Conservation (phyloP, 2,329 filamentous ascomycete species). For the Alternaria tenuissima region DNA sequence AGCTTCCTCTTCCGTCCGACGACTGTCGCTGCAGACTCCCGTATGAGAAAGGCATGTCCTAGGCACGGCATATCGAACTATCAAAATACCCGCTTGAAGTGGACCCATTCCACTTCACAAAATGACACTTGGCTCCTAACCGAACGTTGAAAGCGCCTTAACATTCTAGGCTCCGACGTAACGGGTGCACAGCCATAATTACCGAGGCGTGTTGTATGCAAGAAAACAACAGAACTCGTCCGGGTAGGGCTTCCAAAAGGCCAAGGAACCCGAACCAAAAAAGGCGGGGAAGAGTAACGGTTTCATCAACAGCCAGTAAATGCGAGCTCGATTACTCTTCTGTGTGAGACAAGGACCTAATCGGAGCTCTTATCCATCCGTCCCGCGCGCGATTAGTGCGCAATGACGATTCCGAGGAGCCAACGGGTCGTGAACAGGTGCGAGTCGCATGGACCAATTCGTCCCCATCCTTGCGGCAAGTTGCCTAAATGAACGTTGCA, state of each 20-base stretch:
- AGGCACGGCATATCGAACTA: background rate
- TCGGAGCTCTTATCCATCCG: background rate
- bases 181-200: slow-evolving; percentile 4
- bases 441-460: slow-evolving; percentile 4
- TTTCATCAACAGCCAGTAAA: background rate
- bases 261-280: background rate
- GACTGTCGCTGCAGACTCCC: background rate
- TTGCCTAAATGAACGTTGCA: background rate
- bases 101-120: background rate
- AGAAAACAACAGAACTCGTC: background rate
- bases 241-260: background rate
- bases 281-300: background rate
- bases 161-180: background rate
- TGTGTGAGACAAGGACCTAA: background rate
- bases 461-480: background rate
- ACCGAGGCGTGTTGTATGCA: background rate
- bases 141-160: background rate
- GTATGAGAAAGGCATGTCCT: background rate
- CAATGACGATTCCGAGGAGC: background rate
- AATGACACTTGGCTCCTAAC: background rate
- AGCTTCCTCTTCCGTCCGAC: background rate
- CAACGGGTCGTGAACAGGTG: background rate
- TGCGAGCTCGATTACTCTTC: background rate
- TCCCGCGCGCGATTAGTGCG: background rate
- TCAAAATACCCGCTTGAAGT: background rate